Percentiles rank a stretch among this genome's conserved stretches.
Evolutionary conservation across 768 basidiomycete genomes (phyloP).

Genomic region (Xerocomus spinulosus): DNA sequence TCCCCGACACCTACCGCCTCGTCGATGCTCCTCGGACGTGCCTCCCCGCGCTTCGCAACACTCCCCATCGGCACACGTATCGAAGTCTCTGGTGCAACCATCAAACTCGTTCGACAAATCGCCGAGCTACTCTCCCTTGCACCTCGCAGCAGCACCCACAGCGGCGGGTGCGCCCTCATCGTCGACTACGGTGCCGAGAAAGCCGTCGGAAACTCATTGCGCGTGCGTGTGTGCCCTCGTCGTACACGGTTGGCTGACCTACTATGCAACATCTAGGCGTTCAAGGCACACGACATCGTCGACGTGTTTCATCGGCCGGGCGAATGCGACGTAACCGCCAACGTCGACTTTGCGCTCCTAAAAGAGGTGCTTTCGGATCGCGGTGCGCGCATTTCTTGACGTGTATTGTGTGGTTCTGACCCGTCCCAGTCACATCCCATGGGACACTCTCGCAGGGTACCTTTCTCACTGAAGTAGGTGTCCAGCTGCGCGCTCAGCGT

Average conservation of each 20-base stretch:
- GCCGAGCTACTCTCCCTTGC: slow-evolving; percentile 51
- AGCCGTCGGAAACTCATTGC: slow-evolving; percentile 67
- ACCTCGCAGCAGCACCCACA: neutral
- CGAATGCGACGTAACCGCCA: slow-evolving; percentile 88
- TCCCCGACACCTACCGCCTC: slow-evolving; percentile 53
- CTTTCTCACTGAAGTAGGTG: slow-evolving; percentile 79
- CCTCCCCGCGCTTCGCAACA: slow-evolving; percentile 65
- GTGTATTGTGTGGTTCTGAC: slow-evolving; percentile 5
- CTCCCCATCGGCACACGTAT: slow-evolving; percentile 69
- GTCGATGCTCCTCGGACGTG: slow-evolving; percentile 52
- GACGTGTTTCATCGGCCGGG: slow-evolving; percentile 85
- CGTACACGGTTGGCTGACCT: neutral
- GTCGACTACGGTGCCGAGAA: slow-evolving; percentile 85
- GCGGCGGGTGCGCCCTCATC: slow-evolving; percentile 64
- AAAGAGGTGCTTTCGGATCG: slow-evolving; percentile 66
- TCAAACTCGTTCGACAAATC: slow-evolving; percentile 61
- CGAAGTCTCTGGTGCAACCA: slow-evolving; percentile 75
- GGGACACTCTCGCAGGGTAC: slow-evolving; percentile 71
- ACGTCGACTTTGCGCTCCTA: slow-evolving; percentile 92
- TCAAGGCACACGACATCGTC: slow-evolving; percentile 80
- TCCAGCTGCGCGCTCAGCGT: slow-evolving; percentile 58
- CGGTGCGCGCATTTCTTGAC: slow-evolving; percentile 40
- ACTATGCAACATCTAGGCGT: slow-evolving; percentile 77
- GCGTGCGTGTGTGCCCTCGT: slow-evolving; percentile 50
- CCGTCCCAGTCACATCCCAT: slow-evolving; percentile 38